These are phyloP conservation scores for Xerocomellus dryophilus DNA, from an alignment of 768 basidiomycete genomes.

Conservation along the genomic window DNA sequence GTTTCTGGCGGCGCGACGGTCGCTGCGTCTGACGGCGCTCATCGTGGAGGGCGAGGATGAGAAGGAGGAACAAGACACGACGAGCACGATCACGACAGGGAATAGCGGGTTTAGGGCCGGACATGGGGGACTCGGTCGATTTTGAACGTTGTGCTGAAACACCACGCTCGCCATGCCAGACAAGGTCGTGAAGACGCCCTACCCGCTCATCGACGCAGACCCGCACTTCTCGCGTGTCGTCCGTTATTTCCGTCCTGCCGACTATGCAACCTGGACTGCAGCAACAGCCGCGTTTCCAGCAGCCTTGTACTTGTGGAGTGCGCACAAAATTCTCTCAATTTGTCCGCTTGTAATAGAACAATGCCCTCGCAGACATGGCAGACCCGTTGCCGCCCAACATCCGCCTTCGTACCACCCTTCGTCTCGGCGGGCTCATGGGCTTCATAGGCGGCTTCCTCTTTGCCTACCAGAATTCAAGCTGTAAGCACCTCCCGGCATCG, in stretches of 20 bases:
- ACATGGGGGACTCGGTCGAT: constrained; percentile 7
- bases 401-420: constrained; percentile 39
- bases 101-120: constrained; percentile 33
- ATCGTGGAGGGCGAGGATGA: constrained; percentile 32
- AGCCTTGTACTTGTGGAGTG: constrained; percentile 81
- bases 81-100: constrained; percentile 22
- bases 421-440: constrained; percentile 72
- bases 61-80: constrained; percentile 17
- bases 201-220: constrained; percentile 91
- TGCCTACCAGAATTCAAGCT: constrained; percentile 86
- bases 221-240: constrained; percentile 87
- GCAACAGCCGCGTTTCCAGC: constrained; percentile 79
- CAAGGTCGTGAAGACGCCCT: constrained; percentile 60
- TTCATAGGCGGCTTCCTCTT: constrained; percentile 89
- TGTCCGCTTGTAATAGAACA: constrained; percentile 10
- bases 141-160: constrained; percentile 6
- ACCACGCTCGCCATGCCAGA: constrained; percentile 32
- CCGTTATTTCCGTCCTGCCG: constrained; percentile 81
- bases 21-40: constrained; percentile 55
- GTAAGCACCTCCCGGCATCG: constrained; percentile 44
- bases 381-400: constrained; percentile 39
- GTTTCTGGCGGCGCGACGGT: constrained; percentile 38
- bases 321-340: constrained; percentile 23
- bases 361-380: constrained; percentile 39
- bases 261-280: constrained; percentile 83